Base-by-base conservation (phyloP, 2,329 filamentous ascomycete genomes). In the Lachnellula cervina region DNA sequence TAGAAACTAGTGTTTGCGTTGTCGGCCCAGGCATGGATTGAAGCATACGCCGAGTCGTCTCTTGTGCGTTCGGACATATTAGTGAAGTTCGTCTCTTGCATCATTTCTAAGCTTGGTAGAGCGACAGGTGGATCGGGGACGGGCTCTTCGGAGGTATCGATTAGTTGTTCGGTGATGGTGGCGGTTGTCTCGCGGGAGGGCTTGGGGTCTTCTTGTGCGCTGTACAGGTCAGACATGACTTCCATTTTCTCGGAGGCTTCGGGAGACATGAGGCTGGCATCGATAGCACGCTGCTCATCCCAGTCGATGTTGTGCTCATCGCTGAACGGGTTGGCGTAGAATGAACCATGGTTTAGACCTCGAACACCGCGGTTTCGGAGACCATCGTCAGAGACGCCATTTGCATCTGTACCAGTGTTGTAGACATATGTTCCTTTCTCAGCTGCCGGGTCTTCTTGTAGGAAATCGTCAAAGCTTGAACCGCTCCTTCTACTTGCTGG, bases 1-100 rank as follows among this genome's bases (percentile, higher is more conserved):
- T 84, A 85, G 64, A 85, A 84, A 64, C 77, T 76, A 9, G 73
- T 51, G 37, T 65, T 65, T 8, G 65, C 61, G 23, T 66, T 61
- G 61, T 83, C 77, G 1, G 83, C 82, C 83, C 83, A 86, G 0
- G 83, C 83, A 65, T 86, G 81, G 61, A 86, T 86, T 1, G 81
- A 83, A 46, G 79, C 78, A 64, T 79, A 85, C 1, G 79, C 77
- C 14, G 79, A 76, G 37, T 67, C 60, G 2, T 73, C 68, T 61
- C 80, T 74, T 43, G 77, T 75, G 37, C 25, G 47, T 8, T 79
- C 76, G 0, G 79, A 79, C 73, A 80, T 76, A 69, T 74, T 81
- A 62, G 81, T 78, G 57, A 80, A 72, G 6, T 73, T 68, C 5
- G 64, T 70, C 21, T 75, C 66, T 32, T 61, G 51, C 38, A 57